phyloP scores from a whole-genome alignment of 2,329 filamentous ascomycete genomes.

The Coniella vitis region DNA sequence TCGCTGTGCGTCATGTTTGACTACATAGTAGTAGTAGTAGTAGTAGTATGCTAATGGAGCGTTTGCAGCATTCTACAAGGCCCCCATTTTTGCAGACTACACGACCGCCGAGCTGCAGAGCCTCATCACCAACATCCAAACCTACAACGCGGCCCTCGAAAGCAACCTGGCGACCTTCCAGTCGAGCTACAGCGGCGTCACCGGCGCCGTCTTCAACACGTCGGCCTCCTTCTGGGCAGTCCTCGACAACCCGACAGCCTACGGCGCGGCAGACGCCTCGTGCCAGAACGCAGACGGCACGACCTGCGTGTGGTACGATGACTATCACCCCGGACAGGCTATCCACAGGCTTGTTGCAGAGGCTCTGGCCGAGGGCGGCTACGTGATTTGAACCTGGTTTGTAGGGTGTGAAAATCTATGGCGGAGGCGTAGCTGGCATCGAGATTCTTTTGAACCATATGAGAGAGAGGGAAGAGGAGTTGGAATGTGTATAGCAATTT shows the following conservation, averaged over 20 bases:
- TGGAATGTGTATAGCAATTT: too few species aligned
- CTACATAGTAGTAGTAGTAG: too few species aligned
- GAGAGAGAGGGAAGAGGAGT: too few species aligned
- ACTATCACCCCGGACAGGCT: constrained; percentile 9
- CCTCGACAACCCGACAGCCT: constrained; percentile 4
- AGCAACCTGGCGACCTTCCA: constrained; percentile 7
- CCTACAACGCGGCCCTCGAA: constrained; percentile 7
- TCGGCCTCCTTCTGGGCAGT: constrained; percentile 4
- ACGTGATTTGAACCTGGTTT: neutral
- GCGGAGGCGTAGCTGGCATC: too few species aligned
- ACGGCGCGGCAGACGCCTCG: constrained; percentile 5
- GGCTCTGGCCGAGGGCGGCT: constrained; percentile 1
- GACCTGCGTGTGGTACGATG: constrained; percentile 9
- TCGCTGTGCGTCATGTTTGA: too few species aligned
- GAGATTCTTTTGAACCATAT: too few species aligned
- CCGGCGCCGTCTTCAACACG: constrained; percentile 5
- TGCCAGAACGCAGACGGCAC: constrained; percentile 4
- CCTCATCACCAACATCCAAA: constrained; percentile 4
- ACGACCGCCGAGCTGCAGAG: constrained; percentile 1
- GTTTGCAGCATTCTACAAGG: constrained; percentile 2
- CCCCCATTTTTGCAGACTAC: constrained; percentile 4
- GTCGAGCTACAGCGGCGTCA: constrained; percentile 2
- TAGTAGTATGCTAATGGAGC: too few species aligned
- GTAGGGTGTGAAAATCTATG: neutral
- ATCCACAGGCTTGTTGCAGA: constrained; percentile 6